These are phyloP conservation scores for Boletellus ananiceps DNA, from an alignment of 768 basidiomycete genomes.

Conservation along the genomic window DNA sequence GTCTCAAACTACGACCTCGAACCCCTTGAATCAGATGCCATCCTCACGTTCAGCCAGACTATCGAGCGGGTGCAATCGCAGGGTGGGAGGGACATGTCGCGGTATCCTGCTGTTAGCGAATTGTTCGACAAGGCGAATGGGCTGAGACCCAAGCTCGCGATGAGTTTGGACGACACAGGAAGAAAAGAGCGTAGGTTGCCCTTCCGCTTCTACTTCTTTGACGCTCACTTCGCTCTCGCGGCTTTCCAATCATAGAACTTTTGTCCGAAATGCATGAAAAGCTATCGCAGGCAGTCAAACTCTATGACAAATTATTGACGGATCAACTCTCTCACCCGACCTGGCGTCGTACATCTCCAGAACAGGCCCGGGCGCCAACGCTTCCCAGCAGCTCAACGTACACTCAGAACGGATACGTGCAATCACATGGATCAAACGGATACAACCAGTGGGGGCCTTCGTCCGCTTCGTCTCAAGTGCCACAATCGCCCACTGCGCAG, in stretches of 20 bases:
- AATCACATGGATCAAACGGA: slow-evolving; percentile 19
- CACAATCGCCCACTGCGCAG: slow-evolving; percentile 26
- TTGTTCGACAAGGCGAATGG: slow-evolving; percentile 79
- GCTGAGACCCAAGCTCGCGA: slow-evolving; percentile 74
- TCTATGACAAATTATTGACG: slow-evolving; percentile 87
- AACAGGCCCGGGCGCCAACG: slow-evolving; percentile 16
- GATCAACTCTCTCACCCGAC: slow-evolving; percentile 72
- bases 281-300: slow-evolving; percentile 83
- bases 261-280: slow-evolving; percentile 94
- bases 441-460: slow-evolving; percentile 32
- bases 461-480: slow-evolving; percentile 22
- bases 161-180: slow-evolving; percentile 79
- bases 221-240: background rate
- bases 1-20: slow-evolving; percentile 78
- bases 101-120: slow-evolving; percentile 81
- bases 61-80: slow-evolving; percentile 79
- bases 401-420: slow-evolving; percentile 32
- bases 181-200: slow-evolving; percentile 73
- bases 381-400: slow-evolving; percentile 26
- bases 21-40: slow-evolving; percentile 76
- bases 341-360: slow-evolving; percentile 42
- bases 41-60: slow-evolving; percentile 88
- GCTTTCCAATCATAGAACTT: slow-evolving; percentile 49
- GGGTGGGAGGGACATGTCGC: slow-evolving; percentile 70
- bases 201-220: background rate